Evolutionary conservation across 1,284 basidiomycete genomes (phyloP), one percentile per base, ranked within the genome.

Genomic region (Leucoagaricus sp.): DNA sequence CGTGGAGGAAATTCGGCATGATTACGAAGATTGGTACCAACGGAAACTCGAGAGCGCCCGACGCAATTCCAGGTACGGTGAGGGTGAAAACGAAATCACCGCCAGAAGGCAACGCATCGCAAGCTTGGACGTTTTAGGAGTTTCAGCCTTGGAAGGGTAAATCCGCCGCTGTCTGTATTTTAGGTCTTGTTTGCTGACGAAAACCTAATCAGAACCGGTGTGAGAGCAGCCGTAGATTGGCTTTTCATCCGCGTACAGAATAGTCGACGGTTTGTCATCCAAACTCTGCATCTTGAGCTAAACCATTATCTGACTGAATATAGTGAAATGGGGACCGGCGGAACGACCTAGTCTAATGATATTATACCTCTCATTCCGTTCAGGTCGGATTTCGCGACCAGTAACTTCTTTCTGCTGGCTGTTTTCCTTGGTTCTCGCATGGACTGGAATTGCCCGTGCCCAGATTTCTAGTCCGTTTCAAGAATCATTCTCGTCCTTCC

Each of bases 191-290:
- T 38, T 49, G 25, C 15, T 50, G 13, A 57, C 33, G 29, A 12
- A 28, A 23, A 36, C 25, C 33, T n/a, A 6, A 29, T 41, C 64
- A 96, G 94, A 34, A 93, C 92, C 31, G 94, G 94, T 0, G 89
- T 97, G 2, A 84, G 90, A 57, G 90, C 91, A 51, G 94, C 93
- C 0, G 89, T 96, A 5, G 91, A 97, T 66, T 97, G 94, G 94
- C 69, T 97, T 21, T 96, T 96, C 69, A 86, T 96, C 55, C 81
- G 94, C 0, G 94, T 96, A 1, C 93, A 96, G 73, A 95, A 93
- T 64, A 93, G 91, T 63, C 77, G 90, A 58, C 77, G 81, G 76
- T 83, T 58, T 26, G 70, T 26, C 19, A 9, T 21, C 26, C 33
- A 57, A 46, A 46, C 13, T 45, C 7, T 45, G 10, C 12, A n/a